phyloP scores from a whole-genome alignment of 805 yeast genomes.

The Millerozyma miso region DNA sequence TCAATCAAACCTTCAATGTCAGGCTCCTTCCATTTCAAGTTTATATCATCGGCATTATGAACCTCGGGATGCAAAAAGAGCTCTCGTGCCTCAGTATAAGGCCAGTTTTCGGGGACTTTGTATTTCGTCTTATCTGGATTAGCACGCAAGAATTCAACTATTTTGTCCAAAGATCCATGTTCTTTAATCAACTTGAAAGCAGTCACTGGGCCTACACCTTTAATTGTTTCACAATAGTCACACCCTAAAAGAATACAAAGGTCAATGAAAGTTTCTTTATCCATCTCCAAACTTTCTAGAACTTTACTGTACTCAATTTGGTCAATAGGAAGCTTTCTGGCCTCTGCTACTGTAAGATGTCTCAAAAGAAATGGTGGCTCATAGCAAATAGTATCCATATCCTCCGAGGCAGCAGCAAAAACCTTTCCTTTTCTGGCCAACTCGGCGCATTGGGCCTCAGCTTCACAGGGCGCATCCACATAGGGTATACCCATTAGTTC shows the following conservation, averaged over 20 bases:
- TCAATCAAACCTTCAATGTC: constrained; percentile 78
- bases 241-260: constrained; percentile 92
- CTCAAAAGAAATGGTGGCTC: constrained; percentile 79
- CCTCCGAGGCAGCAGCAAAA: constrained; percentile 96
- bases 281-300: constrained; percentile 73
- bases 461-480: constrained; percentile 94
- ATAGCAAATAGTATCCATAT: constrained; percentile 97
- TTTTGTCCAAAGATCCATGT: constrained; percentile 74
- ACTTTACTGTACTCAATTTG: constrained; percentile 70
- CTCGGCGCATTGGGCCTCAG: constrained; percentile 98
- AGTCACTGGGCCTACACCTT: constrained; percentile 94
- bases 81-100: constrained; percentile 80
- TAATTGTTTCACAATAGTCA: constrained; percentile 93
- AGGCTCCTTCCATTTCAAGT: constrained; percentile 85
- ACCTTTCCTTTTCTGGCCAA: constrained; percentile 87
- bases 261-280: constrained; percentile 73
- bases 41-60: constrained; percentile 52
- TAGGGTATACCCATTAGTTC: constrained; percentile 93
- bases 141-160: constrained; percentile 59
- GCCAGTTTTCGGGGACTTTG: constrained; percentile 93
- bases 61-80: constrained; percentile 84
- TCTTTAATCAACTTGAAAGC: constrained; percentile 86
- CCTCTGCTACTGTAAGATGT: constrained; percentile 91
- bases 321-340: constrained; percentile 86
- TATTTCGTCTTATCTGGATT: constrained; percentile 58